Conservation (phyloP, 306 rosid species). For the Fragaria vesca region DNA sequence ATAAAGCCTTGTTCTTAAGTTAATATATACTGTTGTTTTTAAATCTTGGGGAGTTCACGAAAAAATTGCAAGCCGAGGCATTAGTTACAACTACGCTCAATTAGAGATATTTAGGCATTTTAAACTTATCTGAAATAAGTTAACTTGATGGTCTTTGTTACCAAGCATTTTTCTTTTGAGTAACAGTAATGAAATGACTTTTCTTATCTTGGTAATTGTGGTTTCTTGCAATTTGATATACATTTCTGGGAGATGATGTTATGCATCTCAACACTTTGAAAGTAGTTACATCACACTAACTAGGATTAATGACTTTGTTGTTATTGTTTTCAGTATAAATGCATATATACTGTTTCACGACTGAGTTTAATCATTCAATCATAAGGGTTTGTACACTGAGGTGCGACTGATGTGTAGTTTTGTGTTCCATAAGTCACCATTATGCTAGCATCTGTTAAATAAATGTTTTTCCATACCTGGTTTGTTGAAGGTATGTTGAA, state of each 20-base stretch:
- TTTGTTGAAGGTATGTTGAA: neutral
- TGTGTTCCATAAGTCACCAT: neutral
- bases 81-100: neutral
- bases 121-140: neutral
- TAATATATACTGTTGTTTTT: neutral
- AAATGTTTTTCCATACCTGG: neutral
- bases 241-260: neutral
- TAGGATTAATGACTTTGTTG: neutral
- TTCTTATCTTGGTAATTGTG: neutral
- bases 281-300: neutral
- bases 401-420: neutral
- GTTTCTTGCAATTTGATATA: neutral
- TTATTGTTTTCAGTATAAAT: neutral
- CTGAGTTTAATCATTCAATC: neutral
- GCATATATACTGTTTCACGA: neutral
- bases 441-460: neutral
- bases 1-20: neutral
- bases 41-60: neutral
- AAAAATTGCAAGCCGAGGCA: slow-evolving; percentile 1
- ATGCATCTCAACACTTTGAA: neutral
- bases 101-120: neutral
- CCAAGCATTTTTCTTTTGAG: neutral
- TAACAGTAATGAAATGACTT: neutral
- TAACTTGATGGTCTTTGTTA: neutral
- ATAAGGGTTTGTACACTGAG: neutral